Conservation (phyloP, 208 protist species). For the Angomonas deanei region DNA sequence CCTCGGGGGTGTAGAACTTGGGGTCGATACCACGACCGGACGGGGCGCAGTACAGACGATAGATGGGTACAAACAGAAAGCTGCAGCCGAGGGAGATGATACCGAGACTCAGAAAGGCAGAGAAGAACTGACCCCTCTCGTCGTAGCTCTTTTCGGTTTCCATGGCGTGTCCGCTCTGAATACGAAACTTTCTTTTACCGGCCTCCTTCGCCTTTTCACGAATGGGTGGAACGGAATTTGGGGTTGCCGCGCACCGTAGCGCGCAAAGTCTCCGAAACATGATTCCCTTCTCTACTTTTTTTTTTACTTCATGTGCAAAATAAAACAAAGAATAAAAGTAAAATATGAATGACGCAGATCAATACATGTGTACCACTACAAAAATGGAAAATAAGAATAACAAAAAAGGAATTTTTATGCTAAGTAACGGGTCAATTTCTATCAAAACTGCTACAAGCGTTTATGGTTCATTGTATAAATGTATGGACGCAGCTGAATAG, state of each 20-base stretch:
- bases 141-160: conserved; percentile 58
- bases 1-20: conserved; percentile 81
- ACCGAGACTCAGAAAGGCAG: conserved; percentile 65
- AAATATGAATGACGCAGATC: not conserved
- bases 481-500: not conserved
- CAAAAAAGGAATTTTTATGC: not conserved
- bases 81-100: conserved; percentile 81
- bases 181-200: conserved; percentile 34
- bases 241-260: not conserved
- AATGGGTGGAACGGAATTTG: not conserved
- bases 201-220: not conserved
- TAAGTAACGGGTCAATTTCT: no score
- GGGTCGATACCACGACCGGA: conserved; percentile 74
- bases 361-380: not conserved
- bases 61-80: conserved; percentile 87
- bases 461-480: not conserved
- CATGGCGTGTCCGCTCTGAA: conserved; percentile 53
- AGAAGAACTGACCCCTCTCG: conserved; percentile 81
- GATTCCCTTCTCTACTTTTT: not conserved
- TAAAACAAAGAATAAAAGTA: not conserved
- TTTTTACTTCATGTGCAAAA: not conserved
- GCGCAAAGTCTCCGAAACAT: not conserved
- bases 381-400: conserved; percentile 4
- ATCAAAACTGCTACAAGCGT: not conserved
- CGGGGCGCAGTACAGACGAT: conserved; percentile 85